Base-by-base conservation (phyloP, 805 yeast genomes). In the Blastobotrys robertii region DNA sequence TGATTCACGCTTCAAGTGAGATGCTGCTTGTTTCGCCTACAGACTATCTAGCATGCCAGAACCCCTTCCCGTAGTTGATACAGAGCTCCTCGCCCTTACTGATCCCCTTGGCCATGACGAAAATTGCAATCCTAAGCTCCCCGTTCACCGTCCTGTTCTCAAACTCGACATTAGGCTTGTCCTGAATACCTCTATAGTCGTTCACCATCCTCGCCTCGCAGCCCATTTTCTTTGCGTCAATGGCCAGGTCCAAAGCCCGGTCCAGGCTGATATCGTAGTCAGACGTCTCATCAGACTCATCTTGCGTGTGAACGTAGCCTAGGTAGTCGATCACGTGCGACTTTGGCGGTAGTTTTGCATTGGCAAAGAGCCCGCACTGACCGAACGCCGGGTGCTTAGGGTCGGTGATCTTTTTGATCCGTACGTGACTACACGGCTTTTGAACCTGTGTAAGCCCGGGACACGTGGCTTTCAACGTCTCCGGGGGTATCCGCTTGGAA, bases 51-150 rank as follows among this genome's bases (percentile, higher is more conserved):
- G 42, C 47, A 19, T 48, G 46, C 54, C 53, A 51, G 28, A 51
- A 51, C 10, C 54, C 54, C 22, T 51, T 50, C 10, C 55, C 55
- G 37, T 51, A 51, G 42, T 47, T 50, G n/a, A 51, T 41, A 28
- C 50, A 49, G 11, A 51, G 33, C 39, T 51, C 55, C 2, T 44
- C 48, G 35, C 54, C 52, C 29, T 48, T 47, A 28, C 31, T 32
- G 10, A 51, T 44, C 12, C 44, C 49, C 29, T 45, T 34, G 19
- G 48, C 45, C 6, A 42, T 41, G 32, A 48, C 51, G 32, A 37
- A 50, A 2, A 51, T 45, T 9, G 52, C 52, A 2, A 51, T 47
- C 7, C 49, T 38, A 12, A 51, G 43, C 39, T 50, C 50, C 10
- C 50, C 50, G 6, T 31, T 39, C 6, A 41, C 49, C 5, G 31